Percentiles rank a stretch among this genome's conserved stretches.
phyloP scores from a whole-genome alignment of 768 basidiomycete species.

The Termitomyces sp. region DNA sequence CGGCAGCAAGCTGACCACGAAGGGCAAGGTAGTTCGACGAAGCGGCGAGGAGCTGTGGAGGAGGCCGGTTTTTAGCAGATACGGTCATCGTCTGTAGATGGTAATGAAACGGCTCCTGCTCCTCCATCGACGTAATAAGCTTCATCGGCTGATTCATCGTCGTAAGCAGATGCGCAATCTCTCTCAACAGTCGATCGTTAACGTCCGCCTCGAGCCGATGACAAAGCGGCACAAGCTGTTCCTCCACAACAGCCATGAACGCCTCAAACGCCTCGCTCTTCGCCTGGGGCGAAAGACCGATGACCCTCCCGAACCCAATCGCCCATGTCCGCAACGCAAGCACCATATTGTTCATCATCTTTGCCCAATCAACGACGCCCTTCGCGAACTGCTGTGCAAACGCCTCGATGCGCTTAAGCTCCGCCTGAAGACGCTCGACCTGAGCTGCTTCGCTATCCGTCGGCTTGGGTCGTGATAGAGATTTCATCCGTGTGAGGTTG shows the following conservation, averaged over 20 bases:
- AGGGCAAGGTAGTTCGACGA: constrained; percentile 76
- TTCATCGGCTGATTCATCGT: constrained; percentile 60
- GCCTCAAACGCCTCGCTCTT: constrained; percentile 65
- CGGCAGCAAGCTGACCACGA: constrained; percentile 62
- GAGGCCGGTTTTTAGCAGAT: constrained; percentile 58
- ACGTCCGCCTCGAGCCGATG: constrained; percentile 49
- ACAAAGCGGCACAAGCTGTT: constrained; percentile 47
- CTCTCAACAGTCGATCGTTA: constrained; percentile 48
- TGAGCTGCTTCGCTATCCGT: constrained; percentile 34
- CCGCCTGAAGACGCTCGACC: constrained; percentile 50
- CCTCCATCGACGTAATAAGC: constrained; percentile 66
- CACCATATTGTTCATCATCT: constrained; percentile 43
- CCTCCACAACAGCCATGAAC: constrained; percentile 55
- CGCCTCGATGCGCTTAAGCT: constrained; percentile 49
- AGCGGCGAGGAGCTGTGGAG: constrained; percentile 62
- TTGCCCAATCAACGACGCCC: constrained; percentile 60
- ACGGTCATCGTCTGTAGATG: constrained; percentile 65
- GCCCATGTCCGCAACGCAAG: constrained; percentile 57
- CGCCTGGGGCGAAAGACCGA: constrained; percentile 48
- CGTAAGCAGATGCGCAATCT: constrained; percentile 52
- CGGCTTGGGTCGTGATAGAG: constrained; percentile 27
- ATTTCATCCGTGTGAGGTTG: constrained; percentile 57
- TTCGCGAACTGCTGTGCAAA: constrained; percentile 62
- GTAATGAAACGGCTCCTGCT: constrained; percentile 68
- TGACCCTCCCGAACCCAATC: constrained; percentile 58